phyloP scores from a whole-genome alignment of 176 grass and related monocot genomes.

The Aegilops tauschii region DNA sequence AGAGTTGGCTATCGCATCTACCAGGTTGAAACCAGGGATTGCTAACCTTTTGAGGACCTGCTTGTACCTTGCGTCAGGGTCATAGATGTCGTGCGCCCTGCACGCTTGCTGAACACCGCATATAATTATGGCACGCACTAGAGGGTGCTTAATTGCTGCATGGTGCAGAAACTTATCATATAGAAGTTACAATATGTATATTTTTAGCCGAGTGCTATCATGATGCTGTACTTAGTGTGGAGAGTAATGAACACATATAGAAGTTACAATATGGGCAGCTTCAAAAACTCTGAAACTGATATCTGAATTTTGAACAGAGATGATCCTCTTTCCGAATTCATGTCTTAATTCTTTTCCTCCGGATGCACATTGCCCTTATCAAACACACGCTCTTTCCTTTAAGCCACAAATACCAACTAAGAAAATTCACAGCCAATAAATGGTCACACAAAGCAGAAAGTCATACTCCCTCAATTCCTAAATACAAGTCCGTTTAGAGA shows the following conservation, averaged over 20 bases:
- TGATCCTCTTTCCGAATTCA: not conserved
- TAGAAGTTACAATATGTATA: too few relatives aligned
- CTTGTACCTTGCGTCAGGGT: too few relatives aligned
- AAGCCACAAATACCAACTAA: not conserved
- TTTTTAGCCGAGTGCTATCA: not conserved
- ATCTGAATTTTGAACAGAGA: not conserved
- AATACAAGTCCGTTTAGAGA: too few relatives aligned
- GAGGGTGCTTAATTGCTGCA: too few relatives aligned
- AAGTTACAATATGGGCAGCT: not conserved
- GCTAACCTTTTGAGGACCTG: too few relatives aligned
- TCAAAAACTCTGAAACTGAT: not conserved
- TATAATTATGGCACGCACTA: too few relatives aligned
- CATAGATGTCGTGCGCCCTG: too few relatives aligned
- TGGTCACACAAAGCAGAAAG: slow-evolving; percentile 7
- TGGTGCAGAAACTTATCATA: too few relatives aligned
- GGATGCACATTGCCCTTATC: not conserved
- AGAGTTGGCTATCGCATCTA: too few relatives aligned
- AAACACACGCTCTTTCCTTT: not conserved
- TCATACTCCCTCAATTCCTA: not conserved
- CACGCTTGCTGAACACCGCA: too few relatives aligned
- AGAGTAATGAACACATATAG: not conserved
- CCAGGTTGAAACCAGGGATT: too few relatives aligned
- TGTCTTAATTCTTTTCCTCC: too few relatives aligned
- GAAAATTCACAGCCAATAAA: not conserved
- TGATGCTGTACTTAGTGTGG: slow-evolving; percentile 18